Conservation (phyloP, 805 yeast genomes). For the Hyphopichia homilentoma region DNA sequence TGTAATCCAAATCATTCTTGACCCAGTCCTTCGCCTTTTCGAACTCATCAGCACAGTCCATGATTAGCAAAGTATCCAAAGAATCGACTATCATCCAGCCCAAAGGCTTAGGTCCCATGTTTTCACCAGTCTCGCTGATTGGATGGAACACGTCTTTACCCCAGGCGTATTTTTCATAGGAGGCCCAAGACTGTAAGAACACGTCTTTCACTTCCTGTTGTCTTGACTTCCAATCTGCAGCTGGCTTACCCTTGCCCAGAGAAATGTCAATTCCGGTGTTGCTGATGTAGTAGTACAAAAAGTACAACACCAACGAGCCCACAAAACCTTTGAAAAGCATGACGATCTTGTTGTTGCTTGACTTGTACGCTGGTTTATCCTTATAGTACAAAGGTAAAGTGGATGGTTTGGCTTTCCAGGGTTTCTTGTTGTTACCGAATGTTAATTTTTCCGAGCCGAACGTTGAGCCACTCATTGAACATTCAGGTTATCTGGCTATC, state of each 20-base stretch:
- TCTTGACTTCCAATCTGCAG: constrained; percentile 41
- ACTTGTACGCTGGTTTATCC: constrained; percentile 23
- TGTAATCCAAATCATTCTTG: constrained; percentile 60
- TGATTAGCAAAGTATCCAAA: constrained; percentile 74
- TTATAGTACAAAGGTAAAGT: constrained; percentile 32
- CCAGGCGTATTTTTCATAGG: constrained; percentile 75
- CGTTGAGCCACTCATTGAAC: constrained; percentile 4
- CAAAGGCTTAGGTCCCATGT: constrained; percentile 77
- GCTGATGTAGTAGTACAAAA: constrained; percentile 24
- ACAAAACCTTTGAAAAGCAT: constrained; percentile 45
- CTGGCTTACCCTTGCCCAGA: constrained; percentile 2
- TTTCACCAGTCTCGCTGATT: constrained; percentile 53
- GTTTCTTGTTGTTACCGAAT: constrained; percentile 11
- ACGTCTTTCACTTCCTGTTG: constrained; percentile 61
- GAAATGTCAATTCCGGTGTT: constrained; percentile 11
- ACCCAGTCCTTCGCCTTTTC: constrained; percentile 72
- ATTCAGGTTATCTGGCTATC: too few species aligned
- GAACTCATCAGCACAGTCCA: constrained; percentile 66
- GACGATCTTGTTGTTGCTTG: constrained; percentile 11
- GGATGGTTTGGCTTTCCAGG: constrained; percentile 15
- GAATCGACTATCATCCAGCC: constrained; percentile 95
- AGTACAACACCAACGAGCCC: constrained; percentile 37
- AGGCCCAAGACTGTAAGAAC: constrained; percentile 73
- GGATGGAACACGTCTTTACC: constrained; percentile 81
- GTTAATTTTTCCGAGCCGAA: constrained; percentile 5